These are phyloP conservation scores for Flaveria bidentis DNA, from an alignment of 129 eudicot species.

Conservation along the genomic window DNA sequence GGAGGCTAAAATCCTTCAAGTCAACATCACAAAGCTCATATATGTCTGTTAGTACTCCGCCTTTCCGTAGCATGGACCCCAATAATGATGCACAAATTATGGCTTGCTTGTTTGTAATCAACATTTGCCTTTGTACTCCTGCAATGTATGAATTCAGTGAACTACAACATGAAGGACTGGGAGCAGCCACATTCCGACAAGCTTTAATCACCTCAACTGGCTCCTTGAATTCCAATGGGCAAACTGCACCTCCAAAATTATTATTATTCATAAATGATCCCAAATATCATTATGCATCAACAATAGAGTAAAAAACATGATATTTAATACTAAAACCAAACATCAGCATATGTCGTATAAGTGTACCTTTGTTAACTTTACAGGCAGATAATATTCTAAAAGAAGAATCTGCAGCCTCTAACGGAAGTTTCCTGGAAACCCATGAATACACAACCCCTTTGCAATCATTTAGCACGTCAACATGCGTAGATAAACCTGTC, in stretches of 20 bases:
- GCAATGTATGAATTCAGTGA: constrained; percentile 72
- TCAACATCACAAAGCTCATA: constrained; percentile 96
- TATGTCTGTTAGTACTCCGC: constrained; percentile 76
- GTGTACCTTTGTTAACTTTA: constrained; percentile 82
- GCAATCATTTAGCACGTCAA: constrained; percentile 69
- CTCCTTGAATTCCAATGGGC: constrained; percentile 74
- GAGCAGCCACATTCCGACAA: constrained; percentile 75
- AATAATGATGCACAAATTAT: constrained; percentile 75
- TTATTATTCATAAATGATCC: neutral
- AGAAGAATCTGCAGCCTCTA: constrained; percentile 61
- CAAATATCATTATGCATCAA: neutral
- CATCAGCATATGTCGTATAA: neutral
- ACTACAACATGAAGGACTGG: constrained; percentile 81
- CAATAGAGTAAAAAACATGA: neutral
- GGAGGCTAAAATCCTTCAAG: constrained; percentile 84
- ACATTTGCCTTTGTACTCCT: constrained; percentile 72
- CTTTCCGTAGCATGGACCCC: constrained; percentile 79
- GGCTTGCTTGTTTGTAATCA: constrained; percentile 85
- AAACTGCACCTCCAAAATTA: constrained; percentile 45
- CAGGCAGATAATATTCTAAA: constrained; percentile 75
- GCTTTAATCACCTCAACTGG: constrained; percentile 80
- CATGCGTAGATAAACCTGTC: constrained; percentile 30
- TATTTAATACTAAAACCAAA: neutral
- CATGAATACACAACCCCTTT: constrained; percentile 74
- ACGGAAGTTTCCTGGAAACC: constrained; percentile 73